Base-by-base conservation (phyloP, 192 early-diverging fungal genomes). In the Helicostylum pulchrum region DNA sequence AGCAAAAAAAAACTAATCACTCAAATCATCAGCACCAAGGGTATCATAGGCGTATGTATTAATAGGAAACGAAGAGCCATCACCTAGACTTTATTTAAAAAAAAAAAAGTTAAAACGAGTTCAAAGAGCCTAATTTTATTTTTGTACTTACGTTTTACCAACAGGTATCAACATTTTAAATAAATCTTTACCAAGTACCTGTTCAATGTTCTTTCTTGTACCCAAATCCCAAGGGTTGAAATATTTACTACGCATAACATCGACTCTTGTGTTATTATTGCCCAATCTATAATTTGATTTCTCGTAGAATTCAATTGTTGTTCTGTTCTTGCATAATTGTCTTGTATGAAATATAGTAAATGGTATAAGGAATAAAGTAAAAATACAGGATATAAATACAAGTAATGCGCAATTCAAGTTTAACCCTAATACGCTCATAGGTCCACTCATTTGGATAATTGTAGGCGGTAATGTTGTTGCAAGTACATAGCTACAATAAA, bases 261-360 rank as follows among this genome's bases (percentile, higher is more conserved):
- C 74, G 0, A 51, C 42, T 19, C 61, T 52, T 17, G 48, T 39
- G 47, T 55, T 42, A 12, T 47, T 19, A 7, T 20, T 48, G 0
- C 67, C 64, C n/a, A 76, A 34, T 52, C 53, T 45, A 34, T 50
- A 76, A 48, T 76, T 69, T 17, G 68, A 43, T 34, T 66, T 65
- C 47, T 71, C 74, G 32, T 76, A 76, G 9, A 74, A 76, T 39
- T 85, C 83, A 26, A 85, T 83, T 0, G 83, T 85, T 1, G 83
- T 85, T 34, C 77, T 71, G 47, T 85, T 85, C 15, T 71, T 67
- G 7, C 79, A 59, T 19, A 85, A 51, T 52, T 79, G 73, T 14
- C 52, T 51, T 11, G 78, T 81, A 61, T 85, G 83, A 14, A 78
- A 78, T 0, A 59, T 34, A 7, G 77, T 83, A 52, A 85, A 83